Evolutionary conservation across 495 filamentous ascomycete species (phyloP).

Genomic region (Saxophila tyrrhenica): DNA sequence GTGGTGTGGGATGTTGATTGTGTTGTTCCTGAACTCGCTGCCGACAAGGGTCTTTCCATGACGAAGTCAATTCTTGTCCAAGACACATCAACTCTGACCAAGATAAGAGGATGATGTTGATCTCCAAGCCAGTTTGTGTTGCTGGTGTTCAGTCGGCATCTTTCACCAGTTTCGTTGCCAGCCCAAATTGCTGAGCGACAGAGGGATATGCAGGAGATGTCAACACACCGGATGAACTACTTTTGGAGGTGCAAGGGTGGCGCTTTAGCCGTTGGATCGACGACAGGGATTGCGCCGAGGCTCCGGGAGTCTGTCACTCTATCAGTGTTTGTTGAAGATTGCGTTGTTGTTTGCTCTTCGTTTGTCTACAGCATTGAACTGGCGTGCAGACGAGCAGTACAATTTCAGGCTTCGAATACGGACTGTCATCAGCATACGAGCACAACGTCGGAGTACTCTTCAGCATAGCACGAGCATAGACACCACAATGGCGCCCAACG

Average conservation of each 20-base stretch:
- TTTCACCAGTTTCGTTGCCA: neutral
- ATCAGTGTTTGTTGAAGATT: neutral
- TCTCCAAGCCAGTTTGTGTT: neutral
- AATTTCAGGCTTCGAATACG: no score
- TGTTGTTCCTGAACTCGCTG: neutral
- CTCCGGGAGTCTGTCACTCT: no score
- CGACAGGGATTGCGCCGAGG: slow-evolving; percentile 5
- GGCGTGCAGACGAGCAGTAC: no score
- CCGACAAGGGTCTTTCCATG: slow-evolving; percentile 5
- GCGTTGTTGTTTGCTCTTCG: no score
- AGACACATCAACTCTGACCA: neutral
- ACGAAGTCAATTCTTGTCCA: neutral
- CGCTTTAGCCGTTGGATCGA: no score
- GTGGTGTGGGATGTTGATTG: neutral
- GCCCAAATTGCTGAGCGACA: no score
- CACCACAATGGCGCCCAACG: slow-evolving; percentile 3
- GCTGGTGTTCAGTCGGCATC: neutral
- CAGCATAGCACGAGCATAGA: no score
- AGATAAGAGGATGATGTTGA: neutral
- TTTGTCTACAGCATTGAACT: no score
- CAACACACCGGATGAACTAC: no score
- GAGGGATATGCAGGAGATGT: neutral
- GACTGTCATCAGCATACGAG: no score
- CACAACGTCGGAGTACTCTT: no score
- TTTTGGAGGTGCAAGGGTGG: no score